These are phyloP conservation scores for Erodium chrysanthum DNA, from an alignment of 441 rosid species.

Conservation along the genomic window DNA sequence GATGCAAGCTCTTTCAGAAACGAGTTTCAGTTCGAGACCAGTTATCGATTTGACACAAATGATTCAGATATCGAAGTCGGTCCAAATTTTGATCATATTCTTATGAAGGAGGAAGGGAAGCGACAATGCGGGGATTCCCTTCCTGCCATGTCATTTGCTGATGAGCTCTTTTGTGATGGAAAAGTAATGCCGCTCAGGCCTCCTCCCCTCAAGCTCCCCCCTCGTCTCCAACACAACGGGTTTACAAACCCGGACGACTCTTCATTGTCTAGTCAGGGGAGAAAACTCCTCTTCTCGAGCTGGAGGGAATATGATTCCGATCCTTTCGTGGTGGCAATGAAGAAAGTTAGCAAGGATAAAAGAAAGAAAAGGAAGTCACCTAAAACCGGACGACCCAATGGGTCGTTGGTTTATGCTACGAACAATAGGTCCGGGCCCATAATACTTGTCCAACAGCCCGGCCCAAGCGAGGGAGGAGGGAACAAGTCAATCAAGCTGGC, in stretches of 20 bases:
- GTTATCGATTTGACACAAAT: not conserved
- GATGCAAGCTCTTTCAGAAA: not conserved
- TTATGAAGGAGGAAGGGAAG: no score
- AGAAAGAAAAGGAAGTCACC: not conserved
- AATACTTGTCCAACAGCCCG: not conserved
- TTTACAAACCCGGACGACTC: no score
- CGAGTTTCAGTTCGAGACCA: not conserved
- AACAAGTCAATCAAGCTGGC: not conserved
- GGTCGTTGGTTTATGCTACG: no score
- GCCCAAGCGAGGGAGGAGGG: no score
- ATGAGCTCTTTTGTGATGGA: not conserved
- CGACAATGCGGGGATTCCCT: no score
- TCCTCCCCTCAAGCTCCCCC: not conserved
- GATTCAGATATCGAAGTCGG: not conserved
- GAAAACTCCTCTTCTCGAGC: not conserved
- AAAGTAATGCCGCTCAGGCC: not conserved
- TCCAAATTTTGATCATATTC: no score
- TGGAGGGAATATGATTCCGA: not conserved
- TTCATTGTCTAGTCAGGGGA: no score
- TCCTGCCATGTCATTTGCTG: not conserved
- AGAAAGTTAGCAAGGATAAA: not conserved
- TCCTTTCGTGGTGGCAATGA: not conserved
- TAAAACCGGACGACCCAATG: not conserved
- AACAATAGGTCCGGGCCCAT: not conserved
- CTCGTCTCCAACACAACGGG: not conserved